phyloP scores from a whole-genome alignment of 2,329 filamentous ascomycete species.

The Aspergillus caelatus region DNA sequence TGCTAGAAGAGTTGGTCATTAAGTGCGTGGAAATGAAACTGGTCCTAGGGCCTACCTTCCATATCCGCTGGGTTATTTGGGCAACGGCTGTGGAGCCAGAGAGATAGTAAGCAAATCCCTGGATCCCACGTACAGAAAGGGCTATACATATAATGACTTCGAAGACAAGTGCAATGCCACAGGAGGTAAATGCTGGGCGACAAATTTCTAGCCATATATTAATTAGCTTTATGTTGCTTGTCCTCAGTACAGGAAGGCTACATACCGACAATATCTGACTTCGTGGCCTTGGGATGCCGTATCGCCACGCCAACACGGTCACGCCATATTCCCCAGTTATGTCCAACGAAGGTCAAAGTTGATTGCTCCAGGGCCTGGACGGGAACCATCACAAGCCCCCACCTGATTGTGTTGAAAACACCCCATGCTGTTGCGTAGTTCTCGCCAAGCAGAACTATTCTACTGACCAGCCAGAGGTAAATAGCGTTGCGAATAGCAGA shows the following conservation, averaged over 20 bases:
- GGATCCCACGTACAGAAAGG: slow-evolving; percentile 62
- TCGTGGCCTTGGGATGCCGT: too few species aligned
- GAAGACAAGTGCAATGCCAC: slow-evolving; percentile 39
- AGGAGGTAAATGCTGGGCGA: slow-evolving; percentile 58
- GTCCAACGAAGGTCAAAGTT: slow-evolving; percentile 66
- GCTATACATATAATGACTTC: slow-evolving; percentile 67
- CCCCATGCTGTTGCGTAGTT: slow-evolving; percentile 74
- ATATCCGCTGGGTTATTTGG: slow-evolving; percentile 67
- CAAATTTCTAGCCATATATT: slow-evolving; percentile 42
- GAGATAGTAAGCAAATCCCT: slow-evolving; percentile 65
- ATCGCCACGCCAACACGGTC: too few species aligned
- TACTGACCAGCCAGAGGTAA: slow-evolving; percentile 70
- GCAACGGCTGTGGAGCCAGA: slow-evolving; percentile 61
- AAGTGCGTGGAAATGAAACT: too few species aligned
- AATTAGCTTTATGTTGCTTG: background rate
- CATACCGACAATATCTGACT: slow-evolving; percentile 5
- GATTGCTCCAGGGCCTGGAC: slow-evolving; percentile 69
- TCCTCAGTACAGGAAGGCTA: background rate
- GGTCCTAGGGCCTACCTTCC: slow-evolving; percentile 38
- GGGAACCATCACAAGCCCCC: slow-evolving; percentile 75
- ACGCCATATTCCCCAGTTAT: slow-evolving; percentile 59
- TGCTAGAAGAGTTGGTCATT: too few species aligned
- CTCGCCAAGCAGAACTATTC: slow-evolving; percentile 64
- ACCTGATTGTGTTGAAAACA: slow-evolving; percentile 73
- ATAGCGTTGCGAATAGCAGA: slow-evolving; percentile 69